Percentiles rank a stretch among this genome's conserved stretches.
Evolutionary conservation across 345 rosid genomes (phyloP).

Genomic region (Acer campestre): DNA sequence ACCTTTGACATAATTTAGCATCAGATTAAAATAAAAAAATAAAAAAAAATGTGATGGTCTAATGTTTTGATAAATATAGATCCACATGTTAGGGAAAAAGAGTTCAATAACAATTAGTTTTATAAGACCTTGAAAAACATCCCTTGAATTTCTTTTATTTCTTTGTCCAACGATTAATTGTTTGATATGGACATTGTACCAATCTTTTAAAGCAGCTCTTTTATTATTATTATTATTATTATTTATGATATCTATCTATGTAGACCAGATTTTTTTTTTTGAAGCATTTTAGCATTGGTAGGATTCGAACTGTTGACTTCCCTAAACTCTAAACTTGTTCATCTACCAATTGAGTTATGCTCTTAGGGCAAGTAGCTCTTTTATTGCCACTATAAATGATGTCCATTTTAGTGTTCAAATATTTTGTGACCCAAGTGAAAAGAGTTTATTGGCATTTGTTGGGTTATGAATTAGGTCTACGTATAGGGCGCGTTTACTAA

Average conservation of each 20-base stretch:
- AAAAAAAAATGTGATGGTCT: too few species aligned
- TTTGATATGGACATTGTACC: constrained; percentile 26
- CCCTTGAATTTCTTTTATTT: background rate
- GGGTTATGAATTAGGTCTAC: too few species aligned
- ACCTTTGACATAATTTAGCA: too few species aligned
- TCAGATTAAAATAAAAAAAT: too few species aligned
- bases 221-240: background rate
- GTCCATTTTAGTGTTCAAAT: background rate
- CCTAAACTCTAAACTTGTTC: too few species aligned
- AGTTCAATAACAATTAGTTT: background rate
- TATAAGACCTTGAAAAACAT: background rate
- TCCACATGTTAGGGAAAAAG: background rate
- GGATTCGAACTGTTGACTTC: too few species aligned
- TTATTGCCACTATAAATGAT: background rate
- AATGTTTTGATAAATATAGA: too few species aligned
- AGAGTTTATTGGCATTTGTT: background rate
- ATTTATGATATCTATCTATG: too few species aligned
- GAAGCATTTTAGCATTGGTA: too few species aligned
- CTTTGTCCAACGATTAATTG: constrained; percentile 18
- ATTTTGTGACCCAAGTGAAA: background rate
- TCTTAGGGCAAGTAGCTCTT: background rate
- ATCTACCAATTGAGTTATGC: too few species aligned
- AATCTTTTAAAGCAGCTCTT: background rate
- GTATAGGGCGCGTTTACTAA: too few species aligned
- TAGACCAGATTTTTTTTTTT: too few species aligned